Percentiles rank a stretch among this genome's conserved stretches.
Conservation (phyloP, 2,329 filamentous ascomycete species). For the Trichophyton equinum region DNA sequence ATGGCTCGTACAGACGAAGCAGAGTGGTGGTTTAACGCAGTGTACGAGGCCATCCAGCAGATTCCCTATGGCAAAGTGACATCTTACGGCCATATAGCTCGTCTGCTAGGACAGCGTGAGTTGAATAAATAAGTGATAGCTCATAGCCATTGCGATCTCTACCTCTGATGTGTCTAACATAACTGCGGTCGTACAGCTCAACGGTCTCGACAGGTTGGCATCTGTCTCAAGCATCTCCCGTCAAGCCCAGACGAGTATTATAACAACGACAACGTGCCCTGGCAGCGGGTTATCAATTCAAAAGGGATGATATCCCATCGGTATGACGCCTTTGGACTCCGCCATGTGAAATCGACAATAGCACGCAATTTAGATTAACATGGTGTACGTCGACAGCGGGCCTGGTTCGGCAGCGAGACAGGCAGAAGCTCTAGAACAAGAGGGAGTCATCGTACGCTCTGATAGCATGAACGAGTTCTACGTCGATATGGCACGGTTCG, state of each 20-base stretch:
- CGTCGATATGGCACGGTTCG: conserved; percentile 31
- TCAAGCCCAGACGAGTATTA: conserved; percentile 41
- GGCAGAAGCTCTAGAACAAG: conserved; percentile 28
- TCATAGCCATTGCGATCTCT: no score
- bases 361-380: not conserved
- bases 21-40: conserved; percentile 44
- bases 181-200: conserved; percentile 40
- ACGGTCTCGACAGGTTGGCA: conserved; percentile 70
- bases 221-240: conserved; percentile 79
- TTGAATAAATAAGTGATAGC: conserved; percentile 6
- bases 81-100: conserved; percentile 65
- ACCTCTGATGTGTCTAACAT: not conserved
- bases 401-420: conserved; percentile 34
- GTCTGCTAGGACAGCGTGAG: conserved; percentile 48
- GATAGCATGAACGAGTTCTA: conserved; percentile 35
- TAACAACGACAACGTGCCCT: conserved; percentile 70
- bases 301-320: conserved; percentile 77
- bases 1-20: conserved; percentile 39
- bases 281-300: conserved; percentile 85
- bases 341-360: not conserved
- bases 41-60: conserved; percentile 75
- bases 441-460: conserved; percentile 31
- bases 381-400: conserved; percentile 16
- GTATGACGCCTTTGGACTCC: conserved; percentile 34
- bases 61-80: conserved; percentile 76